A percentile compares a stretch with the other conserved stretches of the same genome.
Conservation (phyloP, 2,329 filamentous ascomycete genomes). For the Paracoccidioides lutzii region DNA sequence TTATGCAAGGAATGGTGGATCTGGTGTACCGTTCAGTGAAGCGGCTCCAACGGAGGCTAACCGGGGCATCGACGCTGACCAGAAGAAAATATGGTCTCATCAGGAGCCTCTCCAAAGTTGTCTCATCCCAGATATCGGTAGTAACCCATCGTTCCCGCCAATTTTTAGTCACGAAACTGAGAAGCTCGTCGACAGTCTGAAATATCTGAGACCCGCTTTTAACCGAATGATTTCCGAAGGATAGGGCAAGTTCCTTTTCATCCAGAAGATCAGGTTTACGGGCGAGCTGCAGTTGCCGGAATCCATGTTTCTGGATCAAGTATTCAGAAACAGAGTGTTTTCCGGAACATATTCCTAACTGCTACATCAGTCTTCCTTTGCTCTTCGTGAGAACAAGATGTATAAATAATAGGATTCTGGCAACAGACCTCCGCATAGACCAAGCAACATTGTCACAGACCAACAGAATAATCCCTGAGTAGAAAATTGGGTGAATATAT, state of each 20-base stretch:
- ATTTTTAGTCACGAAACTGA: constrained; percentile 72
- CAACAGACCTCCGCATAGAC: constrained; percentile 37
- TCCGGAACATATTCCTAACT: constrained; percentile 74
- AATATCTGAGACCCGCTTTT: constrained; percentile 34
- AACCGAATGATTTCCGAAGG: background rate
- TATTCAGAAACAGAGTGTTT: constrained; percentile 85
- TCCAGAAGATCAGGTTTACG: constrained; percentile 16
- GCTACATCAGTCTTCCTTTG: background rate
- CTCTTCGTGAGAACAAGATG: background rate
- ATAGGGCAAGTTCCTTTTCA: constrained; percentile 3
- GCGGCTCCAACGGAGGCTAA: constrained; percentile 70
- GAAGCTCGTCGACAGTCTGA: constrained; percentile 49
- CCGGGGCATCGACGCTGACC: constrained; percentile 79
- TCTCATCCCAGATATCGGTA: constrained; percentile 64
- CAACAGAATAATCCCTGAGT: background rate
- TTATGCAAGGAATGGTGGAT: background rate
- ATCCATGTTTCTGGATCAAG: constrained; percentile 70
- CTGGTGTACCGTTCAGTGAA: constrained; percentile 44
- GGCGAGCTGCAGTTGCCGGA: constrained; percentile 56
- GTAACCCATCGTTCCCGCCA: constrained; percentile 82
- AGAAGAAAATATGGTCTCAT: constrained; percentile 86
- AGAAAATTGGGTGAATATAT: background rate
- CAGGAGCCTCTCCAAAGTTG: constrained; percentile 59
- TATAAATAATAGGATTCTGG: constrained; percentile 3
- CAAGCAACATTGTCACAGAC: constrained; percentile 39